A percentile compares a stretch with the other conserved stretches of the same genome.
phyloP scores from a whole-genome alignment of 176 grass and related monocot species.

The Hyparrhenia diplandra region DNA sequence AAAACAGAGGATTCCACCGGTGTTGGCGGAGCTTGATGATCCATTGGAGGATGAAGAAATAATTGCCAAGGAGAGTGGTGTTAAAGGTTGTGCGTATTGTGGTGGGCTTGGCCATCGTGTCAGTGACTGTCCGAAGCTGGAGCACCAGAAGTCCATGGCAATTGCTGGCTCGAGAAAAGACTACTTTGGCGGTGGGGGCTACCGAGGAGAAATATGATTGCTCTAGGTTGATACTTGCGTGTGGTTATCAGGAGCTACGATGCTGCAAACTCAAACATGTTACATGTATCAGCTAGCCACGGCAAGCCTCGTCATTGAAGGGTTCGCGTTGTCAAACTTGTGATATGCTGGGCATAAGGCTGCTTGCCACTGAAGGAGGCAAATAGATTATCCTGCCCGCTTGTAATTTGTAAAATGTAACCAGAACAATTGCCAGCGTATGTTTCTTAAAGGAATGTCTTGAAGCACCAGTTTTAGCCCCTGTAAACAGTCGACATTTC shows the following conservation, averaged over 20 bases:
- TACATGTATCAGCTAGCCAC: background rate
- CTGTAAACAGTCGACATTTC: background rate
- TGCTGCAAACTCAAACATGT: background rate
- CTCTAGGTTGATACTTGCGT: background rate
- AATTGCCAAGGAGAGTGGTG: constrained; percentile 76
- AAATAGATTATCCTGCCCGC: background rate
- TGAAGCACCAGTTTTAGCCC: background rate
- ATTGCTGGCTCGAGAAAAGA: constrained; percentile 83
- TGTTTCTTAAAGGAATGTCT: background rate
- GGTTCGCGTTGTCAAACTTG: background rate
- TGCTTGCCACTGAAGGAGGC: background rate
- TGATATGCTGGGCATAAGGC: background rate
- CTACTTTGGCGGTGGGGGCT: constrained; percentile 77
- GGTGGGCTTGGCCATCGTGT: constrained; percentile 93
- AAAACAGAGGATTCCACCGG: constrained; percentile 88
- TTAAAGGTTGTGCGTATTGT: constrained; percentile 86
- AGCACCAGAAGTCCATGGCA: constrained; percentile 81
- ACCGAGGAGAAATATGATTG: constrained; percentile 79
- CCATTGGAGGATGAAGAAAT: constrained; percentile 73
- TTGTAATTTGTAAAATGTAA: constrained; percentile 35
- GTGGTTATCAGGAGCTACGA: background rate
- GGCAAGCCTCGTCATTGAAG: background rate
- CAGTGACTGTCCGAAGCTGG: constrained; percentile 82
- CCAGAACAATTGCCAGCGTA: background rate
- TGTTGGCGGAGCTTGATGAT: constrained; percentile 73